Evolutionary conservation across 805 yeast genomes (phyloP).

Genomic region (Yarrowia deformans): DNA sequence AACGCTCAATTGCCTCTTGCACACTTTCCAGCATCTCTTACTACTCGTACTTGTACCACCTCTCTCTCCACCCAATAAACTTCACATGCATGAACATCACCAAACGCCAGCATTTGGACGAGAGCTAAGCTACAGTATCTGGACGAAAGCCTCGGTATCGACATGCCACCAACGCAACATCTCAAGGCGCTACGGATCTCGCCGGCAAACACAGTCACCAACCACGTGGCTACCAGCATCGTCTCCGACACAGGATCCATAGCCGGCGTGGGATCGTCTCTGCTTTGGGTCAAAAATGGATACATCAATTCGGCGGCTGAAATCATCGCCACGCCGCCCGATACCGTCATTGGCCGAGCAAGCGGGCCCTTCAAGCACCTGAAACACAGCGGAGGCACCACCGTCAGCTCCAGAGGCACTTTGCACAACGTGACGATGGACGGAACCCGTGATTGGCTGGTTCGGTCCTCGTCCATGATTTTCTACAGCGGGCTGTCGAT

Average conservation of each 20-base stretch:
- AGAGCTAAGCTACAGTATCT: too few relatives aligned
- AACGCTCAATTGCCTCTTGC: too few relatives aligned
- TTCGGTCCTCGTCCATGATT: background rate
- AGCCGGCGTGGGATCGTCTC: conserved; percentile 27
- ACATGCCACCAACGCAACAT: conserved; percentile 3
- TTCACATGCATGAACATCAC: conserved; percentile 20
- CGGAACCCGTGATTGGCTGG: conserved; percentile 38
- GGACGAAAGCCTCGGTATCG: too few relatives aligned
- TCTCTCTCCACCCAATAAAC: background rate
- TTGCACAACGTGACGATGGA: conserved; percentile 29
- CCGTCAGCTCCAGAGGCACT: conserved; percentile 18
- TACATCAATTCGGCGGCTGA: conserved; percentile 9
- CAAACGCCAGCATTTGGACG: background rate
- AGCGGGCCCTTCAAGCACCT: conserved; percentile 1
- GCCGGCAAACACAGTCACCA: conserved; percentile 26
- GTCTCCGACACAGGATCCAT: conserved; percentile 30
- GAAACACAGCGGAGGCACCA: conserved; percentile 12
- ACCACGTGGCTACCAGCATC: conserved; percentile 2
- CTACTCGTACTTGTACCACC: too few relatives aligned
- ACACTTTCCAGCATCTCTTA: too few relatives aligned
- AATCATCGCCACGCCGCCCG: conserved; percentile 24
- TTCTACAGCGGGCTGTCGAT: conserved; percentile 18
- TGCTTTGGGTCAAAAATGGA: conserved; percentile 16
- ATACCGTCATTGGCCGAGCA: background rate
- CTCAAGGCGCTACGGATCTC: conserved; percentile 6